Evolutionary conservation across 208 protist species (phyloP).

Genomic region (Tritrichomonas musculus): DNA sequence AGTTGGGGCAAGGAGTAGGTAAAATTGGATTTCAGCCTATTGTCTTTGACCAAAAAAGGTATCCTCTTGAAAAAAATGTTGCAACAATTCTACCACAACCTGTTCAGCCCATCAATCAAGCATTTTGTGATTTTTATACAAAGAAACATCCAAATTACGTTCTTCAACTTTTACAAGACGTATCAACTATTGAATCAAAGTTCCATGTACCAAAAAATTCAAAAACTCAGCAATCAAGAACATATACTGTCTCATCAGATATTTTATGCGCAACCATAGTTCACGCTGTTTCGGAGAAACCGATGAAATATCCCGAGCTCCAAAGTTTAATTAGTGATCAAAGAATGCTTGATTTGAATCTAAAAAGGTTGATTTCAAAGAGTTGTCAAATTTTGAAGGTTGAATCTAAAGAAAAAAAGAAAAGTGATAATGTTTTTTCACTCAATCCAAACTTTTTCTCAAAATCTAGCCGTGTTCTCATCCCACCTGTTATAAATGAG

Average conservation of each 20-base stretch:
- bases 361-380: neutral
- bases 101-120: neutral
- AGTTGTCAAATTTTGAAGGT: neutral
- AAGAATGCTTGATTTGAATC: neutral
- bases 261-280: neutral
- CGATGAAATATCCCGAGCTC: neutral
- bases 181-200: neutral
- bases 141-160: neutral
- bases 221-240: neutral
- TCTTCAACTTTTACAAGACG: neutral
- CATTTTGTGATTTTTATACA: neutral
- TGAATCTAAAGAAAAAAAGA: neutral
- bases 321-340: neutral
- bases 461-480: neutral
- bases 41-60: neutral
- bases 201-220: neutral
- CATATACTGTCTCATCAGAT: neutral
- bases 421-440: neutral
- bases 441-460: neutral
- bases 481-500: neutral
- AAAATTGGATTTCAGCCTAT: neutral
- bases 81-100: neutral
- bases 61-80: neutral
- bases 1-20: neutral
- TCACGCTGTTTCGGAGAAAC: neutral